Percentiles rank a stretch among this genome's conserved stretches.
phyloP scores from a whole-genome alignment of 2,329 filamentous ascomycete genomes.

The Colletotrichum sp. region DNA sequence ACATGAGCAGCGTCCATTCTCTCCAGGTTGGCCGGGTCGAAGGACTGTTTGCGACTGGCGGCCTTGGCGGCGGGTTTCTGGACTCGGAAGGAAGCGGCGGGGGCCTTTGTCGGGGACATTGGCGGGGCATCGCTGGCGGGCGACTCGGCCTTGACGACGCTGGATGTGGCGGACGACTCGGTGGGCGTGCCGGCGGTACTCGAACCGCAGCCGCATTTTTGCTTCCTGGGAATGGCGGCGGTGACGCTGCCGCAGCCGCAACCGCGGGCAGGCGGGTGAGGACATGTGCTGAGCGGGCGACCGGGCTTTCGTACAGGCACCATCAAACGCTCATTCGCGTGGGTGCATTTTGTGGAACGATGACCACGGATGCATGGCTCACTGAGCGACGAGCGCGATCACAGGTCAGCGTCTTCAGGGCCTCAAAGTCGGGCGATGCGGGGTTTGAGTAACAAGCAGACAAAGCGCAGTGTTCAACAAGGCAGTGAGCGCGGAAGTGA shows the following conservation, averaged over 20 bases:
- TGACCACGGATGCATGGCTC: constrained; percentile 79
- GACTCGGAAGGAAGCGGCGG: constrained; percentile 46
- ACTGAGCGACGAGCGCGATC: constrained; percentile 41
- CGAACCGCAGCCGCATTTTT: constrained; percentile 58
- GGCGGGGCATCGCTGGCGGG: constrained; percentile 34
- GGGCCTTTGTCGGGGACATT: constrained; percentile 37
- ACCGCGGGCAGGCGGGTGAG: constrained; percentile 65
- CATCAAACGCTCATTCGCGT: constrained; percentile 70
- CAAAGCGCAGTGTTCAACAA: background rate
- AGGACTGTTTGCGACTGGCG: constrained; percentile 50
- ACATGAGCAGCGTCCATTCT: constrained; percentile 59
- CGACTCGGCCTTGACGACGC: constrained; percentile 25
- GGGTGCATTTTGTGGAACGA: constrained; percentile 76
- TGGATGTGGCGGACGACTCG: constrained; percentile 9
- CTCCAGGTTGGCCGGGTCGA: constrained; percentile 52
- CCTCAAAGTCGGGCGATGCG: background rate
- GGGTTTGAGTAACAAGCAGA: background rate
- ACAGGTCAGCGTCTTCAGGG: constrained; percentile 21
- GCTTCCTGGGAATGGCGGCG: constrained; percentile 64
- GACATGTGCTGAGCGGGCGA: constrained; percentile 71
- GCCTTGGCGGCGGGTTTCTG: constrained; percentile 47
- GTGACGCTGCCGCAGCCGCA: constrained; percentile 70
- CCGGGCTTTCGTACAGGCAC: constrained; percentile 75
- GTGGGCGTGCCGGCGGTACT: constrained; percentile 25
- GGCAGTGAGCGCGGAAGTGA: background rate